Conservation (phyloP, 257 asterid species). For the Leptodermis oblonga region DNA sequence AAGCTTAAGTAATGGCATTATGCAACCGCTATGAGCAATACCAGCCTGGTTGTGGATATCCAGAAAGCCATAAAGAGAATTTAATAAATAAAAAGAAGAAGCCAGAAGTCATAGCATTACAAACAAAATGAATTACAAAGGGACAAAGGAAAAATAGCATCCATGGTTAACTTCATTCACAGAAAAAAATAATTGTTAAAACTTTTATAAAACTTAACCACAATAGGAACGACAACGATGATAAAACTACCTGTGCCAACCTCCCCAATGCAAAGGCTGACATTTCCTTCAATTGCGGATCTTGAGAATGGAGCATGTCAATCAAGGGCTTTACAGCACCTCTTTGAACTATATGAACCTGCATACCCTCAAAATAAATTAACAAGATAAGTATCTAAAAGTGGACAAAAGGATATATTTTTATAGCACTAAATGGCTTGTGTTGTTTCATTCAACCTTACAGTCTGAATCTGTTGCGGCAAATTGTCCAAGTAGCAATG, state of each 20-base stretch:
- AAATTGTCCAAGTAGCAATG: slow-evolving; percentile 96
- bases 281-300: slow-evolving; percentile 95
- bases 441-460: slow-evolving; percentile 63
- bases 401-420: background rate
- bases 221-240: slow-evolving; percentile 1
- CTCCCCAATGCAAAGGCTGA: slow-evolving; percentile 98
- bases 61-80: slow-evolving; percentile 42
- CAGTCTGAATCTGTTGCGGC: slow-evolving; percentile 99
- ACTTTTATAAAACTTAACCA: background rate
- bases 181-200: too few species aligned
- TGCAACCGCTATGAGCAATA: slow-evolving; percentile 91
- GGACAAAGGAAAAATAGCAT: background rate
- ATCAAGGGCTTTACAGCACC: slow-evolving; percentile 96
- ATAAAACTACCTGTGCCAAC: slow-evolving; percentile 76
- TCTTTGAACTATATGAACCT: slow-evolving; percentile 98
- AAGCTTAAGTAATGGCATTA: slow-evolving; percentile 75
- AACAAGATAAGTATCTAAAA: background rate
- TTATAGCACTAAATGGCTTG: background rate
- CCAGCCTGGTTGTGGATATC: slow-evolving; percentile 98
- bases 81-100: too few species aligned
- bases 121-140: background rate
- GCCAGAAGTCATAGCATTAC: background rate
- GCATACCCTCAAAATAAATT: slow-evolving; percentile 14
- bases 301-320: slow-evolving; percentile 91
- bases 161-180: background rate